Percentiles rank a stretch among this genome's conserved stretches.
Evolutionary conservation across 2,329 filamentous ascomycete species (phyloP).

Genomic region (Coleophoma eucalyptorum): DNA sequence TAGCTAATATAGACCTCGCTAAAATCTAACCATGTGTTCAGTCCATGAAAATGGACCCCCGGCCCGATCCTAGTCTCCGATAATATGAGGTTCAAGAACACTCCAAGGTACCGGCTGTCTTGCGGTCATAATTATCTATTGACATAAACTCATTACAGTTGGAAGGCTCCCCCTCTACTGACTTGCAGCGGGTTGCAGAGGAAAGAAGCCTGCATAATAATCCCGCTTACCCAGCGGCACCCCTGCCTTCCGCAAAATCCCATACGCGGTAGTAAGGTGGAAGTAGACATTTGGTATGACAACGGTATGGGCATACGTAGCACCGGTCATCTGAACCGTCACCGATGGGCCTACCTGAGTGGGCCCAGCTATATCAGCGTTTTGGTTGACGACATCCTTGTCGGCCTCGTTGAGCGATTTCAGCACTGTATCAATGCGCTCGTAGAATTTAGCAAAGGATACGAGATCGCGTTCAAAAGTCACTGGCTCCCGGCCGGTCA

Average conservation of each 20-base stretch:
- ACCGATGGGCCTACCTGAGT: constrained; percentile 13
- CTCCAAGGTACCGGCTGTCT: too few relatives aligned
- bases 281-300: constrained; percentile 57
- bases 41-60: too few relatives aligned
- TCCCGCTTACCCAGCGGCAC: constrained; percentile 56
- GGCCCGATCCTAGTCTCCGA: too few relatives aligned
- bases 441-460: constrained; percentile 18
- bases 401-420: constrained; percentile 17
- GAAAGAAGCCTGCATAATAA: constrained; percentile 28
- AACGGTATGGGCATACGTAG: constrained; percentile 42
- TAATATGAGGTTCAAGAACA: too few relatives aligned
- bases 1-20: too few relatives aligned
- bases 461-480: constrained; percentile 13
- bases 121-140: neutral
- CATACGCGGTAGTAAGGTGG: constrained; percentile 56
- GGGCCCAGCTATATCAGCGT: constrained; percentile 9
- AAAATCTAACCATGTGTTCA: too few relatives aligned
- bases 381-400: constrained; percentile 19
- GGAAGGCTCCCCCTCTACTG: constrained; percentile 3
- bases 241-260: constrained; percentile 55
- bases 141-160: neutral
- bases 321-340: constrained; percentile 7
- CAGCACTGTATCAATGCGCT: constrained; percentile 21
- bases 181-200: constrained; percentile 6
- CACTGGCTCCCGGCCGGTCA: constrained; percentile 20